phyloP scores from a whole-genome alignment of 139 green algal species.

The Tetraselmis chui region DNA sequence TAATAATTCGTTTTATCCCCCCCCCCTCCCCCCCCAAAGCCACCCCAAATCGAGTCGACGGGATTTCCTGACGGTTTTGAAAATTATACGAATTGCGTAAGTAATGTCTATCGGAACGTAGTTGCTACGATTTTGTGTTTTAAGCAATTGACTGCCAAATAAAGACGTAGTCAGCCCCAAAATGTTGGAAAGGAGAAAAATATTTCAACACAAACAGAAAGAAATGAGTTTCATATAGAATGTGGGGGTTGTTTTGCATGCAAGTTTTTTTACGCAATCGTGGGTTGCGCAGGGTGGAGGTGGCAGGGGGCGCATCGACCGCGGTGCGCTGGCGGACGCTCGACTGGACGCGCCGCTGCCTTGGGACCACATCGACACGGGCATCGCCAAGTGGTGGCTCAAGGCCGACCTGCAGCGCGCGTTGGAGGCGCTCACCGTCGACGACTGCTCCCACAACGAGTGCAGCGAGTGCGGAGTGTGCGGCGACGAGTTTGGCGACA shows the following conservation, averaged over 20 bases:
- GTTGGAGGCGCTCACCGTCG: conserved; percentile 60
- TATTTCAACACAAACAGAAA: too few species aligned
- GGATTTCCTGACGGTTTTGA: too few species aligned
- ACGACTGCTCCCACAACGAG: conserved; percentile 63
- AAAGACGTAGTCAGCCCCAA: too few species aligned
- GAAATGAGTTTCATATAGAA: too few species aligned
- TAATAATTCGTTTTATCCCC: too few species aligned
- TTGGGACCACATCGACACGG: conserved; percentile 69
- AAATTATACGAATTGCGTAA: too few species aligned
- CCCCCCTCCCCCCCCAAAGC: too few species aligned
- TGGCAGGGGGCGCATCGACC: conserved; percentile 61
- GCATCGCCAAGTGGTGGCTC: conserved; percentile 66
- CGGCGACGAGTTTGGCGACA: conserved; percentile 50
- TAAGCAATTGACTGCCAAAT: too few species aligned
- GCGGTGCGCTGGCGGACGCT: conserved; percentile 44
- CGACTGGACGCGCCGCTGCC: conserved; percentile 62
- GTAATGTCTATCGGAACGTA: too few species aligned
- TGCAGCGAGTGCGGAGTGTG: conserved; percentile 72
- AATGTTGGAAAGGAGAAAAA: too few species aligned
- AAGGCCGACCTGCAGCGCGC: conserved; percentile 62
- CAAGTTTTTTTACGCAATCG: neutral
- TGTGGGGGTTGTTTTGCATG: neutral
- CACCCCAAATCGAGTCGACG: too few species aligned
- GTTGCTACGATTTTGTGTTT: too few species aligned
- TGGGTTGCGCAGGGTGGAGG: conserved; percentile 29